Base-by-base conservation (phyloP, 139 green algal genomes). In the Pseudopediastrum boryanum region DNA sequence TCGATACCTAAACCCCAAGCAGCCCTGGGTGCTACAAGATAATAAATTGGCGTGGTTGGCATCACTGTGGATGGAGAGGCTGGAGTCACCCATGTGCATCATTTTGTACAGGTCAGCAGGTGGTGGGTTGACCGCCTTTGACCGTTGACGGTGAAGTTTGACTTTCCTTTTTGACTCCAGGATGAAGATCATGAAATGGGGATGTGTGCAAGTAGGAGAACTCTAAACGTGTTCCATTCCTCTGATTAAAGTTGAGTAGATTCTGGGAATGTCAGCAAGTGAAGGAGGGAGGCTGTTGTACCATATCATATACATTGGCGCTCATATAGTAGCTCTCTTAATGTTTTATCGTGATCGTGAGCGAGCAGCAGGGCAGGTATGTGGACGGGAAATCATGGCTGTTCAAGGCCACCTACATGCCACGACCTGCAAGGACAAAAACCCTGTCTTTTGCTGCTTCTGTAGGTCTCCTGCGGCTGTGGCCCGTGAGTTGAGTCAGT, bases 21-120 rank as follows among this genome's bases (percentile, higher is more conserved):
- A 50, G 36, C 70, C 70, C 21, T 78, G 70, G 70, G 51, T 78
- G 51, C 52, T 68, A 0, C 43, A 78, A 42, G 70, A 78, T 52
- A 51, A 51, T 2, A 36, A 38, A 3, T n/a, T 78, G 35, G 35
- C 27, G 21, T 78, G 70, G 70, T 39, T 78, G 9, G 70, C 70
- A 1, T 52, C 70, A 2, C 51, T 65, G 35, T 78, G 70, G 70
- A 9, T 78, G 51, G 70, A 67, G 52, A 23, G 38, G n/a, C 35
- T 78, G 51, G 70, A 78, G 35, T 23, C 52, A 3, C 70, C 70
- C 2, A 36, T 78, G 36, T 78, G 70, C 43, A 39, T 78, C 19
- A 19, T 78, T 2, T 23, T 78, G 33, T n/a, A 42, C 43, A 13
- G 23, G 66, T n/a, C 19, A 68, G 50, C 58, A 66, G 58, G 52